Base-by-base conservation (phyloP, 257 asterid species). In the Petrea volubilis region DNA sequence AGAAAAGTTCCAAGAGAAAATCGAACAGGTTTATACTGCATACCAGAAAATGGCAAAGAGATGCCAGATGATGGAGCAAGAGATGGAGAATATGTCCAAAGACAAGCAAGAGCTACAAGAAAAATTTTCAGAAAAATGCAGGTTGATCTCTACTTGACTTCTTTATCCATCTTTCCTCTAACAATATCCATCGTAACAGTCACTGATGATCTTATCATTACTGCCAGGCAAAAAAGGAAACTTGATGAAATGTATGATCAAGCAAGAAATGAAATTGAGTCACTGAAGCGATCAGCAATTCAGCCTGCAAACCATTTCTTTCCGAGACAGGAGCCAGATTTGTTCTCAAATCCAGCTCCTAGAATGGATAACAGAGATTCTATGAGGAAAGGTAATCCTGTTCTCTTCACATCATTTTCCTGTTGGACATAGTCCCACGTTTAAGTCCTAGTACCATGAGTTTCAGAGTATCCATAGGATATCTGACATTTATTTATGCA, bases 171-270 rank as follows among this genome's bases (percentile, higher is more conserved):
- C 34, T 13, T 40, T 46, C n/a, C 61, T 56, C 74, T 47, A 67
- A 33, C 12, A 9, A 5, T 58, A 50, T 34, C 20, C 33, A 52
- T 29, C 27, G 13, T 43, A 11, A 25, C 58, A 59, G 72, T 71
- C 57, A 60, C 56, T 46, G 34, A 61, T 69, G 47, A 68, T 60
- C 71, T 79, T 73, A 74, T 74, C 51, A 12, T 57, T 29, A 25
- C 75, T 75, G 29, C 57, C 95, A 94, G 97, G 87, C 99, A 94
- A 79, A 94, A 94, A 77, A 86, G 98, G 77, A 94, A 94, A 78
- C 97, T 94, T n/a, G 99, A 94, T 68, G 99, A 94, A 67, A 91
- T 94, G 96, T 94, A 94, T 57, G 99, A 94, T 82, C 91, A 87
- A 79, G 84, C 90, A 79, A 86, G 93, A 84, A 86, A 77, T 34